Base-by-base conservation (phyloP, 2,329 filamentous ascomycete species). In the Colletotrichum neosansevieriae region DNA sequence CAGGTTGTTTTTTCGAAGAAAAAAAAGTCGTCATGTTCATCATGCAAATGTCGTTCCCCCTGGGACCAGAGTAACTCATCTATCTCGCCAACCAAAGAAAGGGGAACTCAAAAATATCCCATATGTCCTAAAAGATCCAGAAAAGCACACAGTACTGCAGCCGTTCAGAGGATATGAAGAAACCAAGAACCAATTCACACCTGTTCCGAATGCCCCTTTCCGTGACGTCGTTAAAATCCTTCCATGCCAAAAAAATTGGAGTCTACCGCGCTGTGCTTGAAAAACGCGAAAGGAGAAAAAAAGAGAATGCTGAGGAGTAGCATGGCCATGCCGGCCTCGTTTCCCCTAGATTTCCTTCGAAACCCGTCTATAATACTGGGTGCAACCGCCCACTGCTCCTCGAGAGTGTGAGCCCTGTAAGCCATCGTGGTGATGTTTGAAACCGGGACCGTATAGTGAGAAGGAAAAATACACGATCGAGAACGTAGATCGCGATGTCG, bases 201-300 rank as follows among this genome's bases (percentile, higher is more conserved):
- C 63, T 42, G 34, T 58, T 44, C 64, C 64, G 24, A 47, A 68
- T 64, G 53, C 47, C 40, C 32, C 24, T 13, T 32, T 34, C 65
- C 65, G 61, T 65, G 24, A 68, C 54, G 61, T 68, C 65, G 61
- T 68, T 47, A 66, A 29, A 7, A 47, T 45, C 38, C 47, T 59
- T 24, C 24, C 24, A 65, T 65, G 65, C 60, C 47, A 59, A 64
- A 58, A 51, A 17, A 50, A 32, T 36, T 42, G 3, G 21, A 21
- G 21, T 21, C 21, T 21, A 21, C 40, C 34, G 45, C 65, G 65
- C 65, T 68, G 61, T 65, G 61, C 60, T 65, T 54, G 29, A 54
- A 68, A 56, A 63, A 21, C 57, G 24, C 24, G 24, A 24, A 4
- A 24, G 24, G 1, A 24, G 24, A 5, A 24, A n/a, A 24, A 44